Base-by-base conservation (phyloP, 2,329 filamentous ascomycete genomes). In the Xylariaceae sp. region DNA sequence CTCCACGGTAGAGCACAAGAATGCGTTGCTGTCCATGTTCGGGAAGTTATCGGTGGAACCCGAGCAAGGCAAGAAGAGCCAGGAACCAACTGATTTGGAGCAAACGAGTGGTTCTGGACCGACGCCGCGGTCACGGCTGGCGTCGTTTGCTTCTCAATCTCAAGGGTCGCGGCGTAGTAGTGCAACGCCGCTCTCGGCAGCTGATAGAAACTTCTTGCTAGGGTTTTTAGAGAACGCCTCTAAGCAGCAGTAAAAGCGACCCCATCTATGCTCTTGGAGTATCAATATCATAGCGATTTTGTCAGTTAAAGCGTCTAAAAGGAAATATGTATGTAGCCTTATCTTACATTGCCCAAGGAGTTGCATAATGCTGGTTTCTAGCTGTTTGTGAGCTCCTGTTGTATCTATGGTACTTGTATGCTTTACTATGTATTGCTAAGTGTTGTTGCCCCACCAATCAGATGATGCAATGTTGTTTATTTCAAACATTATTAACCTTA, bases 191-290 rank as follows among this genome's bases (percentile, higher is more conserved):
- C 78, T 80, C 31, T 83, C 81, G 3, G 76, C 84, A 0, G 82
- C 78, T 0, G 81, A 92, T 50, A 82, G 85, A 56, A 81, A 72
- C 12, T 92, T 92, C 53, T 64, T 94, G 56, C 68, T 92, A 36
- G 82, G 76, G 8, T 92, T 88, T 56, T 64, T 94, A 52, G 77
- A 86, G 47, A 69, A 68, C 17, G 67, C 70, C 3, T 69, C 70
- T 7, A 7, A 6, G 11, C 6, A 24, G 21, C 21, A 24, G 6
- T 24, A 24, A 24, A 11, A 24, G 21, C 7, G 34, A 19, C 13
- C 18, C 14, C 19, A 11, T 24, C 16, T n/a, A n/a, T n/a, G n/a
- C n/a, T n/a, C n/a, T n/a, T n/a, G n/a, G n/a, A n/a, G n/a, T n/a
- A n/a, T n/a, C n/a, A n/a, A n/a, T n/a, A n/a, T n/a, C n/a, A n/a